Base-by-base conservation (phyloP, 202 grass and related monocot genomes). In the Schoenoplectus triqueter region DNA sequence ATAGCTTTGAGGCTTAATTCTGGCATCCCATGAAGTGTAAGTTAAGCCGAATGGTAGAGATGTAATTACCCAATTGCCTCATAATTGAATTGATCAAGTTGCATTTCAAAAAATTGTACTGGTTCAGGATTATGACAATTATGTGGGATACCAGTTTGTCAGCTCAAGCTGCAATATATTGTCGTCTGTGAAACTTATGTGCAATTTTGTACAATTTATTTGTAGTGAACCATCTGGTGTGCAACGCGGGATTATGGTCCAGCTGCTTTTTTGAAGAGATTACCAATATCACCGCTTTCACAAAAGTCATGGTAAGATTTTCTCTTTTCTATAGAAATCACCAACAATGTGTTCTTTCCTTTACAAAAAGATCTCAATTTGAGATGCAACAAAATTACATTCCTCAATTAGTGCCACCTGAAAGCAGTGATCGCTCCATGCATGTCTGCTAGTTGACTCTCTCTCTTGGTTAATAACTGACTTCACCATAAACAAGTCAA, bases 221-320 rank as follows among this genome's bases (percentile, higher is more conserved):
- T 31, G 81, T 89, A 97, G 94, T 94, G 89, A 91, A 97, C 10
- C 90, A 97, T 71, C 90, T 97, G 31, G 94, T 97, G 66, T 89
- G 83, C 77, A 94, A 97, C 20, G 92, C 94, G 19, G 91, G 92
- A 20, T 52, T 97, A 75, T 89, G 88, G 90, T 86, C 85, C 50
- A 90, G 70, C 66, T 94, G 92, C 86, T 42, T 80, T 69, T 91
- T 97, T 51, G 90, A 94, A 64, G 94, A 94, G 67, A 79, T 97
- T 1, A 83, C 88, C 13, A 89, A 92, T 78, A 90, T 94, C 8
- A 76, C 78, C 3, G 59, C 87, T 13, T 97, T 97, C 49, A 94
- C 87, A 10, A 57, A 80, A 82, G 54, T 97, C 4, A 97, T 91
- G 94, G 91, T 91, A 89, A 4, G 6, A 87, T 2, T 2, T 56